Evolutionary conservation across 345 rosid genomes (phyloP).

Genomic region (Aquilaria malaccensis): DNA sequence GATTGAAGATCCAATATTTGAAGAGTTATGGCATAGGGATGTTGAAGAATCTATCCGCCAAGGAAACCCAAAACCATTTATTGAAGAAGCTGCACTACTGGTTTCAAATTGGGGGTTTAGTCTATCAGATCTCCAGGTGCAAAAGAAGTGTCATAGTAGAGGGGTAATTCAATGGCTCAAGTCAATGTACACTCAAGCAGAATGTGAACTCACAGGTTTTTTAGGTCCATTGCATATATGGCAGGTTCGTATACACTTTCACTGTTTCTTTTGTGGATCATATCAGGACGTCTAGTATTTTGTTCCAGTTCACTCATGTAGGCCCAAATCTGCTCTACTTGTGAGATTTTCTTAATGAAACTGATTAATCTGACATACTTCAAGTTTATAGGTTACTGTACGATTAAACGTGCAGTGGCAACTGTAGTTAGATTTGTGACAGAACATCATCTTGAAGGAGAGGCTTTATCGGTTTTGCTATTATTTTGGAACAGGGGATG

Average conservation of each 20-base stretch:
- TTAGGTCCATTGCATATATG: conserved; percentile 78
- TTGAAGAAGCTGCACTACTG: conserved; percentile 65
- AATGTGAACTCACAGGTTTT: conserved; percentile 72
- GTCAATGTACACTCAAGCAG: conserved; percentile 64
- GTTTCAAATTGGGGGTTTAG: conserved; percentile 87
- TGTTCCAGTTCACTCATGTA: background rate
- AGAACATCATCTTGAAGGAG: too few species aligned
- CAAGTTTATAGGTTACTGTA: too few species aligned
- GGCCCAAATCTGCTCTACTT: background rate
- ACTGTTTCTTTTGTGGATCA: background rate
- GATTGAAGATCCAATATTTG: conserved; percentile 42
- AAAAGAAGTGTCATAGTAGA: conserved; percentile 48
- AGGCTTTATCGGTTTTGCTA: background rate
- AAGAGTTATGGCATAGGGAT: conserved; percentile 78
- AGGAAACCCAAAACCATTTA: conserved; percentile 60
- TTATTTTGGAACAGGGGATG: conserved; percentile 50
- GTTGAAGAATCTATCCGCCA: conserved; percentile 93
- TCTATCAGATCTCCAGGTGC: conserved; percentile 64
- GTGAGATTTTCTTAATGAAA: too few species aligned
- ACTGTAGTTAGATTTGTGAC: background rate
- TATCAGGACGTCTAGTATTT: too few species aligned
- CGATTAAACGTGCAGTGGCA: background rate
- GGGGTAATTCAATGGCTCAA: conserved; percentile 77
- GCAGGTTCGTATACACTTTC: conserved; percentile 61
- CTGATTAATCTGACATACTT: too few species aligned